Evolutionary conservation across 1,284 basidiomycete genomes (phyloP), one percentile per base, ranked within the genome.

Genomic region (Agaricales sp.): DNA sequence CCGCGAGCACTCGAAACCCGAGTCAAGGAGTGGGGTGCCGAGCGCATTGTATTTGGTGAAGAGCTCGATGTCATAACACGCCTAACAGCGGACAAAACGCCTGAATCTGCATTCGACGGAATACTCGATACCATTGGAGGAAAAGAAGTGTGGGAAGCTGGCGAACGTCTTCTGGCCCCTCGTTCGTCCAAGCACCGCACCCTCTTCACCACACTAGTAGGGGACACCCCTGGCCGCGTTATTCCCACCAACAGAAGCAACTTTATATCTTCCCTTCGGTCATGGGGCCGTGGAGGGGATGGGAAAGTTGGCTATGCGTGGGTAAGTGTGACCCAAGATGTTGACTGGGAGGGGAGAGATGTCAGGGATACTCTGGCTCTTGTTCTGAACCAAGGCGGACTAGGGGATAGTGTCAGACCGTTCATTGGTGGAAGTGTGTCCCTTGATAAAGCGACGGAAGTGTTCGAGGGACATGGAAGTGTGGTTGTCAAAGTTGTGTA

Each of bases 81-180:
- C 43, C 49, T 52, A 19, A 51, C 54, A 12, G 43, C 26, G 63
- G 64, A 47, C 55, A 55, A 21, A 55, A 50, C 11, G 62, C 64
- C 2, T 30, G 24, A 4, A 35, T 48, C 3, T 30, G 39, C 26
- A 45, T 87, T 90, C 60, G 87, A 92, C 61, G 80, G 80, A 22
- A 75, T 94, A 2, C 63, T 93, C 49, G 91, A 93, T 62, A 87
- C 85, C 1, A 67, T 87, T 18, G 91, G 91, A 6, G 88, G 90
- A 12, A 73, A 75, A 53, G 76, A 74, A 21, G 70, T 92, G 20
- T 87, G 87, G 75, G 82, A 87, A 54, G 82, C 80, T 1, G 75
- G 81, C 1, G 77, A 78, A 56, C 63, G 70, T 52, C 69, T 91
- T 20, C 66, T 94, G 51, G 65, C 43, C 20, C 11, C 12, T 21